Evolutionary conservation across 768 basidiomycete species (phyloP), one percentile per base, ranked within the genome.

Genomic region (Clavulina sp.): DNA sequence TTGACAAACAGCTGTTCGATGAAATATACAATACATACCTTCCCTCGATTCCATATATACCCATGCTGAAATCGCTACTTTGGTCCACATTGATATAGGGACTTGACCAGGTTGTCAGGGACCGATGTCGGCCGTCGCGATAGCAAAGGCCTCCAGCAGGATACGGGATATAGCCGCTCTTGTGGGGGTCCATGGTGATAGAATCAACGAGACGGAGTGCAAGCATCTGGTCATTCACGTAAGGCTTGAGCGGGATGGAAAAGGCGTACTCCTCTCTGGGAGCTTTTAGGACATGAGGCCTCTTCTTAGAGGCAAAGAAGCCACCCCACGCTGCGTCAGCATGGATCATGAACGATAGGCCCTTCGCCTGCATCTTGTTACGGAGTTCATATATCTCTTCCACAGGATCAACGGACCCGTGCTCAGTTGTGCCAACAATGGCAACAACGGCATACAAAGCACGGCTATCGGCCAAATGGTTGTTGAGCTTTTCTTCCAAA

Each of bases 241-340:
- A 54, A 21, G 52, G 48, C 23, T 58, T 60, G 6, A 70, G 52
- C 23, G 65, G 58, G 28, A 65, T 48, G 6, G 57, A 54, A 3
- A 68, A 68, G 13, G 61, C 62, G 52, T 50, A 60, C 5, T 50
- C 56, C n/a, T n/a, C n/a, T n/a, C n/a, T n/a, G 55, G 49, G 23
- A 47, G 41, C 19, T 50, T 43, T n/a, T 38, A 49, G 7, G 24
- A 9, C 16, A n/a, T n/a, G n/a, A 18, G 24, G 24, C 38, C 23
- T 41, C 34, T 7, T 18, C 46, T 26, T 23, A 28, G 56, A 19
- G 29, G 63, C 58, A 52, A 72, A 73, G 57, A 72, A 73, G 3
- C 66, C 68, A 3, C 72, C 71, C 72, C 70, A 72, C 1, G 71
- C 71, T 4, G 66, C 71, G 52, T 73, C 70, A 18, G 64, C 68